Conservation (phyloP, 2,329 filamentous ascomycete species). For the Beauveria caledonica region DNA sequence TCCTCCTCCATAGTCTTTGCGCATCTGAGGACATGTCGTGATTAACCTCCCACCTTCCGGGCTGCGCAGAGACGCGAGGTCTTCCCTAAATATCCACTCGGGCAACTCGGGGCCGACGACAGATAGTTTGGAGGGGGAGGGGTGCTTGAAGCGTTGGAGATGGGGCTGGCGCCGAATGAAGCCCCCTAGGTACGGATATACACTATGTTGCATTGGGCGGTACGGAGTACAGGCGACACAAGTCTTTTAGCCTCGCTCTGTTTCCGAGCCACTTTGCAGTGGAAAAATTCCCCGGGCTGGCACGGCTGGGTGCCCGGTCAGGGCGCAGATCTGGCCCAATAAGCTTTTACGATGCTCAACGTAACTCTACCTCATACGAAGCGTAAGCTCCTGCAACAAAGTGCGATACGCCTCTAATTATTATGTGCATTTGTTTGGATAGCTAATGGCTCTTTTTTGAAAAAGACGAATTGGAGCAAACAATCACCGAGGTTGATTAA, state of each 20-base stretch:
- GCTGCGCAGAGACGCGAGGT: neutral
- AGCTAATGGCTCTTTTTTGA: too few species aligned
- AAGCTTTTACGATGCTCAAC: neutral
- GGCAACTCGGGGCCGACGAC: neutral
- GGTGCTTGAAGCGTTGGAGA: neutral
- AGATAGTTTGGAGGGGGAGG: neutral
- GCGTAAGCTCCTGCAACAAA: too few species aligned
- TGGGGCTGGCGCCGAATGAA: neutral
- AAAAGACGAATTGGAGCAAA: too few species aligned
- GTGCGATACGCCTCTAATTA: too few species aligned
- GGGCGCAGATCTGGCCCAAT: neutral
- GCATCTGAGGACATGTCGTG: conserved; percentile 4
- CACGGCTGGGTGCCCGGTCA: neutral
- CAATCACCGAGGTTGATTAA: neutral
- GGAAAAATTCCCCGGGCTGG: neutral
- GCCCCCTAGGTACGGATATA: too few species aligned
- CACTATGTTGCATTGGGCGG: neutral
- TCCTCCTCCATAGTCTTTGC: neutral
- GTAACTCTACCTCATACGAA: neutral
- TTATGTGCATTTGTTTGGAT: too few species aligned
- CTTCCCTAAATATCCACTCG: neutral
- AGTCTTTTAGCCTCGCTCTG: neutral
- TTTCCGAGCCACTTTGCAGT: neutral
- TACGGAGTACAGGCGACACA: neutral
- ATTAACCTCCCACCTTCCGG: neutral